These are phyloP conservation scores for Pistacia integerrima DNA, from an alignment of 345 rosid species.

Conservation along the genomic window DNA sequence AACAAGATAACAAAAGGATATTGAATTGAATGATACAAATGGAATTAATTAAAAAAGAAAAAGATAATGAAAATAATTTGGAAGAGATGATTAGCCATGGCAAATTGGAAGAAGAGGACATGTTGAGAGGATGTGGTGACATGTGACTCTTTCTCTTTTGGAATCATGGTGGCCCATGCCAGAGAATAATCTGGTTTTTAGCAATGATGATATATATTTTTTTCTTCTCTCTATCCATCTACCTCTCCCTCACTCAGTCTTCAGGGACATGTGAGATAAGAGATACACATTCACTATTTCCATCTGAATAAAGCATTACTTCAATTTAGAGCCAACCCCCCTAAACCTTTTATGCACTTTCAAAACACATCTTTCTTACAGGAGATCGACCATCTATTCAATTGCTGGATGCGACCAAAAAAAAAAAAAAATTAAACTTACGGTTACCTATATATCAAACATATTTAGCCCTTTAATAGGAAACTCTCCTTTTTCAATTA, in stretches of 20 bases:
- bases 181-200: conserved; percentile 67
- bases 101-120: conserved; percentile 49
- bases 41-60: conserved; percentile 16
- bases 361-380: no score
- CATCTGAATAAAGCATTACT: neutral
- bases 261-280: conserved; percentile 18
- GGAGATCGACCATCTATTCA: no score
- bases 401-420: neutral
- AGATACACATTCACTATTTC: neutral
- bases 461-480: neutral
- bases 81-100: conserved; percentile 34
- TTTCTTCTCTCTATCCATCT: conserved; percentile 13
- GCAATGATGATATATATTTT: conserved; percentile 35
- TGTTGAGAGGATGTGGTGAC: conserved; percentile 40
- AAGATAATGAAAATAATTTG: conserved; percentile 17
- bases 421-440: no score
- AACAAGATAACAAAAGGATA: no score
- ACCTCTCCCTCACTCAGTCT: conserved; percentile 9
- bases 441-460: no score
- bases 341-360: no score
- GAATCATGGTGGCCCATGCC: conserved; percentile 72
- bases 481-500: neutral
- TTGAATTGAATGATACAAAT: neutral
- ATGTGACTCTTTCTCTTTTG: conserved; percentile 56
- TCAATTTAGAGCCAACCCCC: conserved; percentile 12